phyloP scores from a whole-genome alignment of 108 stramenopile species.

The Skeletonema costatum region DNA sequence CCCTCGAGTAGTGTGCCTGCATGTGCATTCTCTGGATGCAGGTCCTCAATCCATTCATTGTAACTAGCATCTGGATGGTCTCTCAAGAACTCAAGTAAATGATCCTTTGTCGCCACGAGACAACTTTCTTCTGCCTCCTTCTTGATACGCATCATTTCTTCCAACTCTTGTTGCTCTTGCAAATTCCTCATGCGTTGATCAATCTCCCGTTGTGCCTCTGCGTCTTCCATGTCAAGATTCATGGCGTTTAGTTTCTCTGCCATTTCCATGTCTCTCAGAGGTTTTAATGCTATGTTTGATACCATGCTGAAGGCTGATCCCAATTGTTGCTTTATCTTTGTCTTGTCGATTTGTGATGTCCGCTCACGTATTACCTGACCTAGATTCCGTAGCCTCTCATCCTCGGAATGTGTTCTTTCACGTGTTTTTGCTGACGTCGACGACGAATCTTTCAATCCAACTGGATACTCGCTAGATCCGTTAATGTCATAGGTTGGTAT shows the following conservation, averaged over 20 bases:
- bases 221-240: slow-evolving; percentile 53
- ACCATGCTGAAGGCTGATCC: slow-evolving; percentile 21
- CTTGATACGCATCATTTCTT: slow-evolving; percentile 50
- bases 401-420: not conserved
- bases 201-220: slow-evolving; percentile 47
- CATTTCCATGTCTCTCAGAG: slow-evolving; percentile 26
- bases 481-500: not conserved
- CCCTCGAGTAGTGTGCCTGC: slow-evolving; percentile 43
- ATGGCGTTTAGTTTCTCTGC: slow-evolving; percentile 43
- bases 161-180: slow-evolving; percentile 57
- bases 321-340: slow-evolving; percentile 21
- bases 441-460: not conserved
- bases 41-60: slow-evolving; percentile 73
- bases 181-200: slow-evolving; percentile 47
- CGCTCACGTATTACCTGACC: not conserved
- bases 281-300: not conserved
- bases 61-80: slow-evolving; percentile 62
- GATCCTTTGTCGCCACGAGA: slow-evolving; percentile 48
- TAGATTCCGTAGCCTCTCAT: not conserved
- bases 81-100: slow-evolving; percentile 46
- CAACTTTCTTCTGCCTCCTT: slow-evolving; percentile 62
- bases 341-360: slow-evolving; percentile 21
- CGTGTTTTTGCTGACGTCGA: not conserved
- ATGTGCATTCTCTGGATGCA: slow-evolving; percentile 78
- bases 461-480: not conserved